phyloP scores from a whole-genome alignment of 1,139 yeast species.

The Pichia sp. region DNA sequence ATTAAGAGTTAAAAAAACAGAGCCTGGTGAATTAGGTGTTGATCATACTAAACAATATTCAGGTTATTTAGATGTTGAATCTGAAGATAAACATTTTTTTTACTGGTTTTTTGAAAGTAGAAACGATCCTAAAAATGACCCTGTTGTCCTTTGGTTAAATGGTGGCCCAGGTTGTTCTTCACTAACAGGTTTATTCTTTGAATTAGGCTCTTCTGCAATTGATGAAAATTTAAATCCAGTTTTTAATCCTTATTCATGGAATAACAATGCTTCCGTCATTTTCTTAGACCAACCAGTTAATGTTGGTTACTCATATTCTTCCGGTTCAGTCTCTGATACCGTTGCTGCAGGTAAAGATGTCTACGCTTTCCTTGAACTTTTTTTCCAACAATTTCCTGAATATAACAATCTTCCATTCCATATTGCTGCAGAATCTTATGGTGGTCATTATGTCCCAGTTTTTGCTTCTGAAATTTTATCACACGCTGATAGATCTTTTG shows the following conservation, averaged over 20 bases:
- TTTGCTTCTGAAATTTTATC: conserved; percentile 82
- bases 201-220: conserved; percentile 59
- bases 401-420: conserved; percentile 71
- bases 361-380: conserved; percentile 82
- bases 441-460: conserved; percentile 95
- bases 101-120: conserved; percentile 73
- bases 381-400: conserved; percentile 88
- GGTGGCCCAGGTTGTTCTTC: conserved; percentile 79
- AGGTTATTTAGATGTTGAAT: conserved; percentile 55
- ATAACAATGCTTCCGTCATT: conserved; percentile 59
- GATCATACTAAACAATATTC: conserved; percentile 59
- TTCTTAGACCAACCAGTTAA: conserved; percentile 72
- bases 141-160: conserved; percentile 63
- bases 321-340: conserved; percentile 58
- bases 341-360: conserved; percentile 92
- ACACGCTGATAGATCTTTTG: conserved; percentile 73
- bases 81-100: conserved; percentile 66
- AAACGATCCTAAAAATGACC: conserved; percentile 59
- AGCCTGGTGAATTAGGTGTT: conserved; percentile 30
- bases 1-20: conserved; percentile 28
- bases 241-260: conserved; percentile 64
- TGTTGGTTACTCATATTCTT: conserved; percentile 74
- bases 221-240: conserved; percentile 43
- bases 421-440: conserved; percentile 98
- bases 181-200: conserved; percentile 60